Evolutionary conservation across 768 basidiomycete species (phyloP).

Genomic region (Amanita exitialis): DNA sequence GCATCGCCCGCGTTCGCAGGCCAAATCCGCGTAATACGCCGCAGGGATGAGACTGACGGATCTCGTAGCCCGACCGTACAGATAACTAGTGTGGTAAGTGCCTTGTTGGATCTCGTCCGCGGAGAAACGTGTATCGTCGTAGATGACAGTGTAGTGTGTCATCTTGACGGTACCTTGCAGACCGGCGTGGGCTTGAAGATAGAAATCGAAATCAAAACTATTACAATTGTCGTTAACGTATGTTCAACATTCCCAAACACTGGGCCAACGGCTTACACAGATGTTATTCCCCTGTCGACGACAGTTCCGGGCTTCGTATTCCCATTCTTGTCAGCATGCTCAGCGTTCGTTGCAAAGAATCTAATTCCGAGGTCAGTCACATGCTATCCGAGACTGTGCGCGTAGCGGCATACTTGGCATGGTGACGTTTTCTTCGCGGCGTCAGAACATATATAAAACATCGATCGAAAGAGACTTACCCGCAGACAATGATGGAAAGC

Average conservation of each 20-base stretch:
- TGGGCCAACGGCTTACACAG: conserved; percentile 39
- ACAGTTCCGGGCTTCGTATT: conserved; percentile 77
- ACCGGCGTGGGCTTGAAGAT: conserved; percentile 67
- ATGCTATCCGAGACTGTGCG: conserved; percentile 11
- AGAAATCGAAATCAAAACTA: conserved; percentile 58
- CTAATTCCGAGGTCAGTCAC: conserved; percentile 16
- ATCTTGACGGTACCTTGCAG: conserved; percentile 62
- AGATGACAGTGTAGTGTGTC: conserved; percentile 73
- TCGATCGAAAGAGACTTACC: conserved; percentile 19
- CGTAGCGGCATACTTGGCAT: conserved; percentile 34
- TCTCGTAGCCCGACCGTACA: conserved; percentile 78
- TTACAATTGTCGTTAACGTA: neutral
- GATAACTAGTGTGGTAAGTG: conserved; percentile 57
- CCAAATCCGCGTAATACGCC: conserved; percentile 76
- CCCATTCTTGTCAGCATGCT: conserved; percentile 50
- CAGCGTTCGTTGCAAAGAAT: conserved; percentile 44
- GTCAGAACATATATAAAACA: neutral
- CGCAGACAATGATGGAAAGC: conserved; percentile 71
- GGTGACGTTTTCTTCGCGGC: conserved; percentile 47
- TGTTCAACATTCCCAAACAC: neutral
- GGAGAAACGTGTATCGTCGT: conserved; percentile 60
- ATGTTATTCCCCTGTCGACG: conserved; percentile 71
- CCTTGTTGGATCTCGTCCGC: conserved; percentile 71
- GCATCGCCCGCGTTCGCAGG: conserved; percentile 70
- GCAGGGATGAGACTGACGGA: conserved; percentile 75